Base-by-base conservation (phyloP, 2,329 filamentous ascomycete species). In the Cladosporium halotolerans region DNA sequence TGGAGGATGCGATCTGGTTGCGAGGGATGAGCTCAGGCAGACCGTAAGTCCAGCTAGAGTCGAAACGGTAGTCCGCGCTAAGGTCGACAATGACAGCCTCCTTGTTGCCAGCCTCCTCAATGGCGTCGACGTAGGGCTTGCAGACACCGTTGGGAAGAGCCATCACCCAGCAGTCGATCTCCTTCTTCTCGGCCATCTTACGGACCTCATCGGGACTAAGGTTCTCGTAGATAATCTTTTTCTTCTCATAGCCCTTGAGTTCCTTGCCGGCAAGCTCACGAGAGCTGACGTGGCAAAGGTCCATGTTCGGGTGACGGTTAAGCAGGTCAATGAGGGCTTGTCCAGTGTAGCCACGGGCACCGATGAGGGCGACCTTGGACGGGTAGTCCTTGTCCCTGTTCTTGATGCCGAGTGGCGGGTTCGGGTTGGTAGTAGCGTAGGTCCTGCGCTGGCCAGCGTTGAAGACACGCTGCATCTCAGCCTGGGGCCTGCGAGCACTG, bases 141-240 rank as follows among this genome's bases (percentile, higher is more conserved):
- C 89, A 96, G 46, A 96, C 89, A 57, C 89, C 88, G 66, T 97
- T 99, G 42, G 92, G 93, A 31, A 97, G 82, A 34, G 93, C 93
- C 88, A 97, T 93, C 42, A 97, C 88, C 91, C 91, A 97, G 73
- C 88, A 93, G 74, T 97, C 92, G 46, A 97, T 84, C 64, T 91
- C 82, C 48, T 88, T 87, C 32, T 85, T 83, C 68, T 87, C 84
- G 58, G 93, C 88, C 81, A 97, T 89, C 54, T 84, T 80, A 58
- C 84, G 83, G 10, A 96, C 85, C 61, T 97, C 92, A 60, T 97
- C 92, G 6, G 89, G 82, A 53, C 81, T 84, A 42, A 97, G 77
- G 69, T 90, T 96, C 72, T 96, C 89, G 72, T 99, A 99, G 58
- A 83, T 89, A 61, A 99, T 88, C 57, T 95, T 84, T 58, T 87